Evolutionary conservation across 352 stramenopile species (phyloP).

Genomic region (Stramenopiles sp.): DNA sequence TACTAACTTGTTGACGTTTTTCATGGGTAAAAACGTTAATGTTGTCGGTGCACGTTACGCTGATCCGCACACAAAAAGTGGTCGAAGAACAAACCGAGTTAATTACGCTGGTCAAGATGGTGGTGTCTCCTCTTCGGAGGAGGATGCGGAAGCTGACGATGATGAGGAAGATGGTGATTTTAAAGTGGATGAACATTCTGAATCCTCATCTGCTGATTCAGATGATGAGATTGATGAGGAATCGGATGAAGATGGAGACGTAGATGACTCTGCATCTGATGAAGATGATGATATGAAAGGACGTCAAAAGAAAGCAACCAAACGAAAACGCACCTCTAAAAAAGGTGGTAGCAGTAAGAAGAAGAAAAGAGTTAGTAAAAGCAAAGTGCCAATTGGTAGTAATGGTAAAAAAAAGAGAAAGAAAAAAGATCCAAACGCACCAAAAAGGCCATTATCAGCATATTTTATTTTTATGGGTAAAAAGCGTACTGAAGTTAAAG

Average conservation of each 20-base stretch:
- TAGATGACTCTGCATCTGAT: slow-evolving; percentile 28
- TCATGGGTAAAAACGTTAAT: slow-evolving; percentile 75
- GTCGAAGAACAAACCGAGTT: slow-evolving; percentile 33
- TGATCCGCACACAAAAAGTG: slow-evolving; percentile 27
- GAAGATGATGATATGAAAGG: slow-evolving; percentile 61
- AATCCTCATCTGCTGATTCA: background rate
- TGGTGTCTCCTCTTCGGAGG: slow-evolving; percentile 45
- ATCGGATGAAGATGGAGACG: slow-evolving; percentile 55
- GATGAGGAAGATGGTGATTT: slow-evolving; percentile 58
- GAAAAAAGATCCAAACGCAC: slow-evolving; percentile 74
- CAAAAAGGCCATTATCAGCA: slow-evolving; percentile 73
- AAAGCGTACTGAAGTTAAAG: slow-evolving; percentile 33
- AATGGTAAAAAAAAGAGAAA: slow-evolving; percentile 37
- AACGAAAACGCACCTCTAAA: background rate
- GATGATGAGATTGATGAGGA: slow-evolving; percentile 70
- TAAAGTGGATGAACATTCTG: background rate
- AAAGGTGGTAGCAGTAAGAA: background rate
- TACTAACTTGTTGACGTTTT: slow-evolving; percentile 72
- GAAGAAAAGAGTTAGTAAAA: background rate
- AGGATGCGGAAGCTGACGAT: slow-evolving; percentile 55
- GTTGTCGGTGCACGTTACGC: slow-evolving; percentile 16
- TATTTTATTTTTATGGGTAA: slow-evolving; percentile 66
- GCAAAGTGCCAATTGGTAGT: background rate
- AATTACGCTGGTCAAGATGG: slow-evolving; percentile 28
- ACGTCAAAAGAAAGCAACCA: slow-evolving; percentile 39